phyloP scores from a whole-genome alignment of 2,329 filamentous ascomycete genomes.

The Monilinia aucupariae region DNA sequence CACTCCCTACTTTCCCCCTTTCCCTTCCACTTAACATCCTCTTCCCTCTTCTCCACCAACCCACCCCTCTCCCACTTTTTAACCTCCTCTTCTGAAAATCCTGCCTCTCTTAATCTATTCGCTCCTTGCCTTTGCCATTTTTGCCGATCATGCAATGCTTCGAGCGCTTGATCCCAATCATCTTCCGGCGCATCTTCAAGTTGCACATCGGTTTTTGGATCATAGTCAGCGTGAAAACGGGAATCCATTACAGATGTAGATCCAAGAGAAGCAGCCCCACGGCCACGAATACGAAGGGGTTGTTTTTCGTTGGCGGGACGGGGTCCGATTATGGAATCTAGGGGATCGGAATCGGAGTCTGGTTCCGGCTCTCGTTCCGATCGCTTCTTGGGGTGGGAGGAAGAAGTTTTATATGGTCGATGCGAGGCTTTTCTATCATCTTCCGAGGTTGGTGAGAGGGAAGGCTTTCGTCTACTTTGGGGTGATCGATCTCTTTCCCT shows the following conservation, averaged over 20 bases:
- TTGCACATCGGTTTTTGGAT: constrained; percentile 52
- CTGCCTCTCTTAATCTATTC: constrained; percentile 68
- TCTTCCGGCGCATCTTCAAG: constrained; percentile 48
- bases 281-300: constrained; percentile 53
- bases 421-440: not conserved
- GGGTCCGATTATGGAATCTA: constrained; percentile 73
- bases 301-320: constrained; percentile 46
- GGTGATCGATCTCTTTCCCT: constrained; percentile 33
- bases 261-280: constrained; percentile 54
- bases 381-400: constrained; percentile 8
- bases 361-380: constrained; percentile 16
- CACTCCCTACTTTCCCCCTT: constrained; percentile 49
- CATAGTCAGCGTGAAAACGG: constrained; percentile 66
- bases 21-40: constrained; percentile 66
- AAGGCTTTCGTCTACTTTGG: constrained; percentile 19
- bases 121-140: constrained; percentile 72
- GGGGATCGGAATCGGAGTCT: constrained; percentile 59
- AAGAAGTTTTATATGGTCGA: constrained; percentile 14
- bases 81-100: constrained; percentile 72
- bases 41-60: constrained; percentile 48
- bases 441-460: not conserved
- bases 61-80: constrained; percentile 61
- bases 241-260: constrained; percentile 65
- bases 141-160: constrained; percentile 73
- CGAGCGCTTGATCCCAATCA: constrained; percentile 75